Evolutionary conservation across 345 rosid genomes (phyloP).

Genomic region (Stellera chamaejasme): DNA sequence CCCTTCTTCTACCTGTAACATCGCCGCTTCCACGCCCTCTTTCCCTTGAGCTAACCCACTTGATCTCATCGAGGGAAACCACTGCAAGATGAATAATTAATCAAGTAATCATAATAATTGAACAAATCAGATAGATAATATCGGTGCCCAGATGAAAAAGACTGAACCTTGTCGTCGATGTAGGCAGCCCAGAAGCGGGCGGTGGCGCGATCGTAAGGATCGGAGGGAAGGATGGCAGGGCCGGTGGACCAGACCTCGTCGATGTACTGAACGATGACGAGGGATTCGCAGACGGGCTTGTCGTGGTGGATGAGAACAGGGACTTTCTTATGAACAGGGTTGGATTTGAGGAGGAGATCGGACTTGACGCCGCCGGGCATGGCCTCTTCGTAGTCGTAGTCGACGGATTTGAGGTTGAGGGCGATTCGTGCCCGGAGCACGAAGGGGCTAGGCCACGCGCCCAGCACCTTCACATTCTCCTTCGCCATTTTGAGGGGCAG

Average conservation of each 20-base stretch:
- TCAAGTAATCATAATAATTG: too few species aligned
- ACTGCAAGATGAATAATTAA: conserved; percentile 23
- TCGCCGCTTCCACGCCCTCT: conserved; percentile 29
- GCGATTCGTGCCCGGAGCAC: conserved; percentile 66
- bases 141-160: background rate
- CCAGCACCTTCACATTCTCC: conserved; percentile 40
- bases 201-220: conserved; percentile 54
- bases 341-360: conserved; percentile 55
- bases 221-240: conserved; percentile 57
- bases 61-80: conserved; percentile 31
- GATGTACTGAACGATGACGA: conserved; percentile 53
- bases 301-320: conserved; percentile 70
- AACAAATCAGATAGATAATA: too few species aligned
- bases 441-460: conserved; percentile 81
- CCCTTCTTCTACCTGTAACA: conserved; percentile 24
- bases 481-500: conserved; percentile 11
- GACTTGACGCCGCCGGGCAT: conserved; percentile 35
- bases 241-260: conserved; percentile 62
- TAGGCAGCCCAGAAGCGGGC: conserved; percentile 78
- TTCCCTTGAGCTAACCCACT: conserved; percentile 11
- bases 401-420: conserved; percentile 52
- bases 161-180: conserved; percentile 52
- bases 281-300: conserved; percentile 55
- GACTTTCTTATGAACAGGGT: conserved; percentile 74
- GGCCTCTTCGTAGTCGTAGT: conserved; percentile 54